Base-by-base conservation (phyloP, 371 early-diverging fungal genomes). In the Phascolomyces articulosus region DNA sequence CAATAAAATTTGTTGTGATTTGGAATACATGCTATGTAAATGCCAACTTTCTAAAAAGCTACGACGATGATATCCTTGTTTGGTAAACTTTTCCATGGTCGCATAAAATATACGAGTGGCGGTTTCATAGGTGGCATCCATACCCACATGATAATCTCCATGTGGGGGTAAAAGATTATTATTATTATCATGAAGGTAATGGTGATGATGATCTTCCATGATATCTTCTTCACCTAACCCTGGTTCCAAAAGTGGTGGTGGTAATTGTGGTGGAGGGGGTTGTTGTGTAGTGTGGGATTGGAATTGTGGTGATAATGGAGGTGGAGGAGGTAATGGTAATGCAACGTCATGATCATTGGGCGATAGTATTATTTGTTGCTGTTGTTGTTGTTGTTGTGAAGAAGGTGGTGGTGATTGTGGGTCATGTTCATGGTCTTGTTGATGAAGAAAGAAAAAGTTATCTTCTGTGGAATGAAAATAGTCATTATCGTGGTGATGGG, bases 21-120 rank as follows among this genome's bases (percentile, higher is more conserved):
- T 82, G 66, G 75, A 73, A 49, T 82, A 82, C 59, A 82, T 82
- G 63, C 70, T 79, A 62, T 82, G 82, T 16, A 82, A 44, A 44
- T 70, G 71, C 79, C 73, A 77, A 31, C 68, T 78, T 51, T 79
- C 78, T 34, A 75, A 51, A 58, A 82, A 82, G 18, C 75, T 68
- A 64, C 55, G 72, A 66, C 65, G 63, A 68, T 48, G 53, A 55
- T 62, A 76, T 74, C 47, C 40, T 16, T 38, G 60, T 26, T 65
- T 66, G 8, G 75, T 66, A 31, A 82, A 79, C 56, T 82, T 82
- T 31, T 77, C 62, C 58, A 79, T 74, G 4, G 82, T 82, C 2
- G 77, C 79, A 71, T 77, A 77, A 48, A 77, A 82, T 9, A 73
- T 74, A 18, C 82, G 77, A 31, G 70, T 73, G 0, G 79, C 79